A percentile compares a stretch with the other conserved stretches of the same genome.
Evolutionary conservation across 2,329 filamentous ascomycete genomes (phyloP).

Genomic region (Metarhizium humberi): DNA sequence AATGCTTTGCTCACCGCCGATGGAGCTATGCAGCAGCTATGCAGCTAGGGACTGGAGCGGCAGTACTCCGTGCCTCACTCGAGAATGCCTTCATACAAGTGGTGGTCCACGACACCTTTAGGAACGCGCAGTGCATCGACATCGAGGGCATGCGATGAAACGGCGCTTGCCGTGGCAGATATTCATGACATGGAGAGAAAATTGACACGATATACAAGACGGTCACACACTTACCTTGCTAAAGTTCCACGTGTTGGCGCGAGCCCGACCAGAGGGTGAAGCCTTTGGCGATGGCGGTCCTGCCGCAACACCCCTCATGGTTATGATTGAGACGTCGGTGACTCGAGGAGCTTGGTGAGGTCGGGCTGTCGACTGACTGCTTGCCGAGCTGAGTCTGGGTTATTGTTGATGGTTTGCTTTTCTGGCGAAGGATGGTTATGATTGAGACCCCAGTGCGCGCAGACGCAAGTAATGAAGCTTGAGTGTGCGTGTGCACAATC

Average conservation of each 20-base stretch:
- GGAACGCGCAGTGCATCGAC: background rate
- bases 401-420: background rate
- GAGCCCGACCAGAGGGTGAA: constrained; percentile 18
- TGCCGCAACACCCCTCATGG: constrained; percentile 21
- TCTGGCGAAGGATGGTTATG: too few relatives aligned
- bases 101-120: background rate
- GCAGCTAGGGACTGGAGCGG: too few relatives aligned
- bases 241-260: constrained; percentile 31
- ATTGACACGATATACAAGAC: background rate
- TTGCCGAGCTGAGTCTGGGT: too few relatives aligned
- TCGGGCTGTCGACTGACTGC: background rate
- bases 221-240: constrained; percentile 24
- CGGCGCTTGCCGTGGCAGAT: background rate
- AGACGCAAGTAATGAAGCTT: too few relatives aligned
- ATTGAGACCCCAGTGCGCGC: too few relatives aligned
- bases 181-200: background rate
- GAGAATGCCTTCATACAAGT: background rate
- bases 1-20: background rate
- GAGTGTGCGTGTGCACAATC: too few relatives aligned
- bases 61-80: background rate
- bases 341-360: background rate
- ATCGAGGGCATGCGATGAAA: background rate
- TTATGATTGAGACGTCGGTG: background rate
- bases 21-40: background rate
- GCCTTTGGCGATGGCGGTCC: constrained; percentile 20